These are phyloP conservation scores for Aureobasidium musti DNA, from an alignment of 2,329 filamentous ascomycete species.

Conservation along the genomic window DNA sequence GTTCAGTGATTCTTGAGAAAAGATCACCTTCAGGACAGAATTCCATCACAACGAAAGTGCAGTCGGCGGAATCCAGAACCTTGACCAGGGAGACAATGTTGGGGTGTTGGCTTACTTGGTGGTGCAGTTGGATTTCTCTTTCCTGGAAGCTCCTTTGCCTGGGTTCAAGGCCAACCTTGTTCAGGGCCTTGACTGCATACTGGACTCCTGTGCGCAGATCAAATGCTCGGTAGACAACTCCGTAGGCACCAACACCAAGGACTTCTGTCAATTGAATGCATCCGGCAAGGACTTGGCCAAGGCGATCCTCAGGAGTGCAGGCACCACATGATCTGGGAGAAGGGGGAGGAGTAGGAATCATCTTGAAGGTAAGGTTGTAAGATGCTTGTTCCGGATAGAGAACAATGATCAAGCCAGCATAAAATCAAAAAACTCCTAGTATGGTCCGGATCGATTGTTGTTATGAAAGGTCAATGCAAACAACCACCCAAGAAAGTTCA, in stretches of 20 bases:
- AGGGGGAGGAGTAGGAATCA: conserved; percentile 55
- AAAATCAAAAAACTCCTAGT: conserved; percentile 22
- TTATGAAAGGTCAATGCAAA: conserved; percentile 13
- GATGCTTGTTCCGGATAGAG: background rate
- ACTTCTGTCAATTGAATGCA: conserved; percentile 81
- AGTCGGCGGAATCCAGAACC: conserved; percentile 88
- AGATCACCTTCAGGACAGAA: conserved; percentile 96
- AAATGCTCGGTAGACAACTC: conserved; percentile 88
- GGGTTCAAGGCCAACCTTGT: conserved; percentile 87
- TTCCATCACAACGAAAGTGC: conserved; percentile 94
- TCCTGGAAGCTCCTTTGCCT: conserved; percentile 89
- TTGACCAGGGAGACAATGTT: conserved; percentile 93
- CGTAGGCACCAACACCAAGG: conserved; percentile 91
- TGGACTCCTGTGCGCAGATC: conserved; percentile 77
- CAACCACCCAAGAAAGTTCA: conserved; percentile 4
- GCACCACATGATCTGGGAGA: conserved; percentile 46
- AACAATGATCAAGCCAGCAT: conserved; percentile 27
- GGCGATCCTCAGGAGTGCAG: conserved; percentile 71
- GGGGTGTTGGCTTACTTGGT: conserved; percentile 81
- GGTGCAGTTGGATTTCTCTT: conserved; percentile 88
- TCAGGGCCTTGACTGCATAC: conserved; percentile 96
- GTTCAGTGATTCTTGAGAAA: conserved; percentile 96
- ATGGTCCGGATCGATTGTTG: conserved; percentile 19
- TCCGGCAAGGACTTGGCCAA: conserved; percentile 81
- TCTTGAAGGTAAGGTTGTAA: conserved; percentile 51